Base-by-base conservation (phyloP, 345 rosid species). In the Theobroma cacao region DNA sequence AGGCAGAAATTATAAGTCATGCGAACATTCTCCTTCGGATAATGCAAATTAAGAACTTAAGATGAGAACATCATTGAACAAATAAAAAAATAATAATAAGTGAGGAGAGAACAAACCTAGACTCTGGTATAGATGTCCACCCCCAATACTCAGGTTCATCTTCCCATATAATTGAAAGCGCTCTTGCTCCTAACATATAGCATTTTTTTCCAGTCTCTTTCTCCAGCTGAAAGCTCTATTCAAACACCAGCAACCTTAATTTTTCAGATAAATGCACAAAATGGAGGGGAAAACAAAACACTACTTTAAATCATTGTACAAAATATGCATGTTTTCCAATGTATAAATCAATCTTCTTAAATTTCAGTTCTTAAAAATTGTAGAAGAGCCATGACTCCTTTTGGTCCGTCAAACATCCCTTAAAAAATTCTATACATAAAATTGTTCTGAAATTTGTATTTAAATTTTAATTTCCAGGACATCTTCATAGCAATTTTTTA, bases 161-260 rank as follows among this genome's bases (percentile, higher is more conserved):
- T 7, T 81, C 85, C 88, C 90, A 81, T 28, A 20, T 69, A 65
- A 85, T 79, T 2, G 45, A 33, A 17, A 85, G 82, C 24, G 76
- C 78, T 59, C 82, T 79, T 30, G 86, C 72, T 2, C 83, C 80
- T n/a, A 85, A 9, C 85, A 81, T 83, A 60, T 64, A 85, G 20
- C 88, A 75, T 72, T 79, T 87, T 72, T 83, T 87, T 59, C 86
- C 88, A 7, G 71, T 87, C 50, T 43, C 22, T 65, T 74, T 81
- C 7, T 87, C 84, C 58, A 87, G 47, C 2, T 79, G 77, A 66
- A 85, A 87, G 77, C 90, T 84, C 87, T 84, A 45, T 28, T 12
- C 3, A 12, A 31, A 31, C 13, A 74, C 7, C 34, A 59, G 0
- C 13, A 56, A 40, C 24, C 26, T 56, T 28, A 41, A 7, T 9